phyloP scores from a whole-genome alignment of 2,329 filamentous ascomycete genomes.

The Cladosporium sp. region DNA sequence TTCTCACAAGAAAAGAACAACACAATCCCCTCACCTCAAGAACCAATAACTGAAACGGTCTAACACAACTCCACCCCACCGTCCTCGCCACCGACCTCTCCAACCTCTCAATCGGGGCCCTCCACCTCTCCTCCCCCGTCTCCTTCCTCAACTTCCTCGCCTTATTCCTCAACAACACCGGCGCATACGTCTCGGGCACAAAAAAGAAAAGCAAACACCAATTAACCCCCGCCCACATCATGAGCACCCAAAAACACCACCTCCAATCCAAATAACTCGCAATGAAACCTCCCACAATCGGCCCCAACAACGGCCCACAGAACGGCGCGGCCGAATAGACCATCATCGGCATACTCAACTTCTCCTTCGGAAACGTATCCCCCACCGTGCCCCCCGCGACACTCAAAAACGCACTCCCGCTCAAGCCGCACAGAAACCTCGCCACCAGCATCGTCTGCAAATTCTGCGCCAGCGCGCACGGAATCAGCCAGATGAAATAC shows the following conservation, averaged over 20 bases:
- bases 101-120: constrained; percentile 70
- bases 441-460: constrained; percentile 63
- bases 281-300: constrained; percentile 72
- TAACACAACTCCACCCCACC: constrained; percentile 50
- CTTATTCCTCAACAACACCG: constrained; percentile 67
- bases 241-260: constrained; percentile 78
- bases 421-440: constrained; percentile 72
- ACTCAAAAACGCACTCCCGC: constrained; percentile 58
- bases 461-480: constrained; percentile 64
- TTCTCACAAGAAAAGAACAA: too few relatives aligned
- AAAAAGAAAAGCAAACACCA: constrained; percentile 62
- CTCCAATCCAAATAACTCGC: constrained; percentile 70
- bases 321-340: constrained; percentile 61
- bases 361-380: constrained; percentile 66
- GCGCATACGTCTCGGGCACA: constrained; percentile 83
- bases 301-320: constrained; percentile 54
- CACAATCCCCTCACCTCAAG: constrained; percentile 36
- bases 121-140: constrained; percentile 73
- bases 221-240: constrained; percentile 73
- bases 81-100: constrained; percentile 61
- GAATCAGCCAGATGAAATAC: constrained; percentile 66
- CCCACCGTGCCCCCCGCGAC: constrained; percentile 84
- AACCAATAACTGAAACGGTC: constrained; percentile 72
- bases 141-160: constrained; percentile 65
- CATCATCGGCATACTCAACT: constrained; percentile 79